These are phyloP conservation scores for Ogataea nitratoaversa DNA, from an alignment of 805 yeast genomes.

Conservation along the genomic window DNA sequence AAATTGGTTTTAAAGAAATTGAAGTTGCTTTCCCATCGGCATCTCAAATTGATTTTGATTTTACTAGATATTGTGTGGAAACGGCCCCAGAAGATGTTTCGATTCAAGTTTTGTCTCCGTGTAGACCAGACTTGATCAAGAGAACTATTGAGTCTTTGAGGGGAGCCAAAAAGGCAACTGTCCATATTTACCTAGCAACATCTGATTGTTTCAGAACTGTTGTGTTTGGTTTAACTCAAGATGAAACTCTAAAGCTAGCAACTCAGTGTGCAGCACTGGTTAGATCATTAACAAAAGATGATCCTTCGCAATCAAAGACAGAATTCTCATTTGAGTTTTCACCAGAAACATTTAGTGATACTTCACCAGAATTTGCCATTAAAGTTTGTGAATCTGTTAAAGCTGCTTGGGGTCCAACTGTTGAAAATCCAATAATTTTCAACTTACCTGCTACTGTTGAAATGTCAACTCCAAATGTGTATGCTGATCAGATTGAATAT, in stretches of 20 bases:
- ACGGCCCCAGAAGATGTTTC: constrained; percentile 72
- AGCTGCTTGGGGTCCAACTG: constrained; percentile 76
- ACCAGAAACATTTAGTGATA: constrained; percentile 74
- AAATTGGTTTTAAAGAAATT: constrained; percentile 75
- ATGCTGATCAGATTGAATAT: constrained; percentile 79
- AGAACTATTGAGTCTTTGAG: constrained; percentile 70
- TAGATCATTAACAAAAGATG: constrained; percentile 68
- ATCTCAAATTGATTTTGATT: constrained; percentile 78
- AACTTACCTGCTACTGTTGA: constrained; percentile 81
- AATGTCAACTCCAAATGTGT: constrained; percentile 68
- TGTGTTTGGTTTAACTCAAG: constrained; percentile 66
- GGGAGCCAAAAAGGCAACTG: constrained; percentile 69
- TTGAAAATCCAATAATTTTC: constrained; percentile 67
- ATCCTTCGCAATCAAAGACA: constrained; percentile 59
- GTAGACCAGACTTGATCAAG: constrained; percentile 69
- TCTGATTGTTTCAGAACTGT: constrained; percentile 72
- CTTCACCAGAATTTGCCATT: constrained; percentile 69
- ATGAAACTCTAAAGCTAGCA: constrained; percentile 66
- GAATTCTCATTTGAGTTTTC: constrained; percentile 71
- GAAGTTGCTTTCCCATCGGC: constrained; percentile 82
- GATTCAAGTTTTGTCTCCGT: constrained; percentile 71
- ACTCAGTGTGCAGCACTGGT: constrained; percentile 67
- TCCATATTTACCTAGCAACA: constrained; percentile 73
- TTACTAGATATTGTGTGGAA: constrained; percentile 75
- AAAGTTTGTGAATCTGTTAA: constrained; percentile 79